Conservation (phyloP, 305 asterid species). For the Fraxinus xanthoxyloides region DNA sequence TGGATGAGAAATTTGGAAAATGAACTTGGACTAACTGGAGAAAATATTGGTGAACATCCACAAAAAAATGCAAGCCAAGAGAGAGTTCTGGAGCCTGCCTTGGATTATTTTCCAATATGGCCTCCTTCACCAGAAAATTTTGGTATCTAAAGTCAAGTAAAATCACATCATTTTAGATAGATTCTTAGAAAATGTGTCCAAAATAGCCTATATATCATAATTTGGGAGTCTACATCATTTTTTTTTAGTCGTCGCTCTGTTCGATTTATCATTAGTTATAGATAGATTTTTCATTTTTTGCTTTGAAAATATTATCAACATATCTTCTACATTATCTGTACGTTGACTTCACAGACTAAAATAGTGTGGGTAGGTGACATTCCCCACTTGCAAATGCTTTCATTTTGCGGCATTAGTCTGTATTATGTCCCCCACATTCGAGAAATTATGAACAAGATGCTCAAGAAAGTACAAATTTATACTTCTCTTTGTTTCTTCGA, state of each 20-base stretch:
- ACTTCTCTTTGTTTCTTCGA: too few species aligned
- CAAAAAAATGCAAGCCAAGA: slow-evolving; percentile 12
- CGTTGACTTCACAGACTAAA: neutral
- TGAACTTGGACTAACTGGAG: slow-evolving; percentile 37
- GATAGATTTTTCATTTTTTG: too few species aligned
- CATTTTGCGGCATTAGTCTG: neutral
- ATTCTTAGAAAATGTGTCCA: neutral
- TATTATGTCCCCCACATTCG: too few species aligned
- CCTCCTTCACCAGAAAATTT: slow-evolving; percentile 34
- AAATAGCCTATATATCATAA: neutral
- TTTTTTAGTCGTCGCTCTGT: neutral
- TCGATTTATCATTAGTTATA: too few species aligned
- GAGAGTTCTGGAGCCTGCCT: slow-evolving; percentile 18
- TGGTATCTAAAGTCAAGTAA: slow-evolving; percentile 22
- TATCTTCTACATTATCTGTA: too few species aligned
- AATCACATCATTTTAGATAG: neutral
- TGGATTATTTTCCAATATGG: slow-evolving; percentile 42
- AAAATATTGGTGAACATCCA: too few species aligned
- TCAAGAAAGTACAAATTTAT: neutral
- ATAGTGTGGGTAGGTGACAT: neutral
- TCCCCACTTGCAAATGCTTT: neutral
- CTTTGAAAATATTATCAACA: too few species aligned
- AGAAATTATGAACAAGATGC: neutral
- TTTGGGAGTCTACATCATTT: neutral
- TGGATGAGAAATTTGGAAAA: slow-evolving; percentile 53